Evolutionary conservation across 2,329 filamentous ascomycete species (phyloP).

Genomic region (Aspergillus neoniger): DNA sequence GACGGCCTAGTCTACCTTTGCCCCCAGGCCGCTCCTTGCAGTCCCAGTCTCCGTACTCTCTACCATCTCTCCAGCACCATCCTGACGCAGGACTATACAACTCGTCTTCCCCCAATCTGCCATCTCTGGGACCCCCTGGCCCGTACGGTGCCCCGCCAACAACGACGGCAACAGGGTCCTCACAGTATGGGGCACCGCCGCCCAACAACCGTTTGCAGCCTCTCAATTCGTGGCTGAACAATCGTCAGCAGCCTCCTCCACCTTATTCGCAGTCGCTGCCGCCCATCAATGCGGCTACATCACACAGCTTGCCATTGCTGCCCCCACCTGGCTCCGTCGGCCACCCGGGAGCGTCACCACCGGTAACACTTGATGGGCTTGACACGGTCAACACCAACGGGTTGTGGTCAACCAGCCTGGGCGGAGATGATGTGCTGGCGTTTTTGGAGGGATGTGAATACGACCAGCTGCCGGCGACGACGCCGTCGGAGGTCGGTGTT

Average conservation of each 20-base stretch:
- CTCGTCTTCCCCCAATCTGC: slow-evolving; percentile 36
- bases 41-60: slow-evolving; percentile 37
- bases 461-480: slow-evolving; percentile 29
- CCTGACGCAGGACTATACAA: slow-evolving; percentile 33
- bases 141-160: slow-evolving; percentile 25
- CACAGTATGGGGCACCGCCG: slow-evolving; percentile 27
- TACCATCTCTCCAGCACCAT: slow-evolving; percentile 40
- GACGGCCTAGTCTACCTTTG: slow-evolving; percentile 42
- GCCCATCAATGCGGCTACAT: slow-evolving; percentile 37
- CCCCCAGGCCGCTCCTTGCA: slow-evolving; percentile 37
- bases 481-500: slow-evolving; percentile 34
- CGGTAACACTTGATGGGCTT: slow-evolving; percentile 32
- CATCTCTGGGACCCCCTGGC: slow-evolving; percentile 29
- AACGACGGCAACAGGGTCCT: slow-evolving; percentile 26
- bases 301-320: slow-evolving; percentile 37
- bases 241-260: slow-evolving; percentile 33
- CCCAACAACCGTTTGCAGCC: slow-evolving; percentile 41
- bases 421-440: slow-evolving; percentile 41
- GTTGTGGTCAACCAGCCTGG: slow-evolving; percentile 36
- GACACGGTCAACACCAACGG: slow-evolving; percentile 26
- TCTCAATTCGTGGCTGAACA: slow-evolving; percentile 42
- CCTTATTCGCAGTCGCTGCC: slow-evolving; percentile 44
- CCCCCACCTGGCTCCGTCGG: slow-evolving; percentile 38
- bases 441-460: slow-evolving; percentile 41
- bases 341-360: slow-evolving; percentile 33